A percentile compares a stretch with the other conserved stretches of the same genome.
Conservation (phyloP, 768 basidiomycete genomes). For the Neoboletus magnificus region DNA sequence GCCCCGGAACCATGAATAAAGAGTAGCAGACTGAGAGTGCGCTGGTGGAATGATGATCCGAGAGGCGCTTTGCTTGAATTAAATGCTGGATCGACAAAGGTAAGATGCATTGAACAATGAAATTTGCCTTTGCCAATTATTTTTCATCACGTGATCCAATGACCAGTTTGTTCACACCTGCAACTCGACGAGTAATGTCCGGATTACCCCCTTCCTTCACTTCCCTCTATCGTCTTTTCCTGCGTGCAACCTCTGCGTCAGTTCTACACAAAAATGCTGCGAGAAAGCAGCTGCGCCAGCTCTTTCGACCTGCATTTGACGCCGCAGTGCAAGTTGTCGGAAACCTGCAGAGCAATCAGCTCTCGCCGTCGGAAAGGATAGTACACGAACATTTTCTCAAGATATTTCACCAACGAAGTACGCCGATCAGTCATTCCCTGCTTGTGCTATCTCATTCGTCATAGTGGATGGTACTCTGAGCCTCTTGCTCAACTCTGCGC, state of each 20-base stretch:
- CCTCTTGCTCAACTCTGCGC: constrained; percentile 58
- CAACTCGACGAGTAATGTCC: constrained; percentile 1
- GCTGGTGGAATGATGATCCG: background rate
- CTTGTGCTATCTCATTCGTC: constrained; percentile 10
- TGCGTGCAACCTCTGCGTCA: constrained; percentile 54
- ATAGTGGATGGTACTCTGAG: constrained; percentile 68
- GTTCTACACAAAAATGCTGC: constrained; percentile 51
- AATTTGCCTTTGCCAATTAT: background rate
- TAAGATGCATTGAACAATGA: background rate
- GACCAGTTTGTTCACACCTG: background rate
- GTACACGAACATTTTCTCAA: constrained; percentile 42
- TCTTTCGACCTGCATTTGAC: constrained; percentile 57
- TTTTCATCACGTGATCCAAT: constrained; percentile 12
- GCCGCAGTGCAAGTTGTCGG: constrained; percentile 42
- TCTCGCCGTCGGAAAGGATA: constrained; percentile 27
- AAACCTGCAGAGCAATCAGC: constrained; percentile 36
- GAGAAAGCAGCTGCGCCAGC: constrained; percentile 41
- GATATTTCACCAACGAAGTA: constrained; percentile 57
- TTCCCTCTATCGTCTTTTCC: constrained; percentile 58
- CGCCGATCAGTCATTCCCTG: constrained; percentile 8
- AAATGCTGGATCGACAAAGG: constrained; percentile 5
- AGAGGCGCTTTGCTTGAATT: background rate
- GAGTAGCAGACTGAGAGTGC: background rate
- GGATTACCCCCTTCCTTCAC: constrained; percentile 40
- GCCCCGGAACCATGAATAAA: background rate